Percentiles rank a stretch among this genome's conserved stretches.
These are phyloP conservation scores for Trichophyton schoenleinii DNA, from an alignment of 2,329 filamentous ascomycete species.

Conservation along the genomic window DNA sequence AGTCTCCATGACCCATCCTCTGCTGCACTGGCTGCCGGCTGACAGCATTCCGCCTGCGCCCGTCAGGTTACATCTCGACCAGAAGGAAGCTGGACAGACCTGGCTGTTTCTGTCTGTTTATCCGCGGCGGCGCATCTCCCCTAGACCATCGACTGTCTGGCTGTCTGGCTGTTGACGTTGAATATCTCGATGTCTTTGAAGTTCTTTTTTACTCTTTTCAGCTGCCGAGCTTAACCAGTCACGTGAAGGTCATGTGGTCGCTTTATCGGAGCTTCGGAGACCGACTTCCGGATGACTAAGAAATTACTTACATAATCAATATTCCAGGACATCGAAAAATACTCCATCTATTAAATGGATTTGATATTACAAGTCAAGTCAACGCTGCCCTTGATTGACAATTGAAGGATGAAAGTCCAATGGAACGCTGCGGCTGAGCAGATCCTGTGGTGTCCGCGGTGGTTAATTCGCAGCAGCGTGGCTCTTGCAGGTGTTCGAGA, in stretches of 20 bases:
- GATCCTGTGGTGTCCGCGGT: too few relatives aligned
- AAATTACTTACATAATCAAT: neutral
- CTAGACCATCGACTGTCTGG: neutral
- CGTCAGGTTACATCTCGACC: neutral
- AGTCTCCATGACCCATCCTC: neutral
- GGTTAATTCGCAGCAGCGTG: neutral
- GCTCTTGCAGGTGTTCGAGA: neutral
- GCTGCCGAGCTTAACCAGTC: neutral
- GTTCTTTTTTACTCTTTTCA: neutral
- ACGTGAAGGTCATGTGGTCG: neutral
- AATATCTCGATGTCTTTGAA: neutral
- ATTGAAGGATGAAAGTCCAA: neutral
- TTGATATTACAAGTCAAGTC: too few relatives aligned
- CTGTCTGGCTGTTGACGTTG: neutral
- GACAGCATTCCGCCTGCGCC: neutral
- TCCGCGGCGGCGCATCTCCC: too few relatives aligned
- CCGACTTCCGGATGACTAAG: neutral
- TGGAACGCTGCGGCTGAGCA: neutral
- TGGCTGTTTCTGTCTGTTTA: too few relatives aligned
- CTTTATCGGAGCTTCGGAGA: neutral
- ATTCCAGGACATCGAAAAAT: neutral
- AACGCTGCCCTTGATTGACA: neutral
- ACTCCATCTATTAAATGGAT: too few relatives aligned
- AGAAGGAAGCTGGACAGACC: neutral
- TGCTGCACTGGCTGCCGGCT: neutral